Evolutionary conservation across 2,329 filamentous ascomycete genomes (phyloP).

Genomic region (Botrytis fragariae): DNA sequence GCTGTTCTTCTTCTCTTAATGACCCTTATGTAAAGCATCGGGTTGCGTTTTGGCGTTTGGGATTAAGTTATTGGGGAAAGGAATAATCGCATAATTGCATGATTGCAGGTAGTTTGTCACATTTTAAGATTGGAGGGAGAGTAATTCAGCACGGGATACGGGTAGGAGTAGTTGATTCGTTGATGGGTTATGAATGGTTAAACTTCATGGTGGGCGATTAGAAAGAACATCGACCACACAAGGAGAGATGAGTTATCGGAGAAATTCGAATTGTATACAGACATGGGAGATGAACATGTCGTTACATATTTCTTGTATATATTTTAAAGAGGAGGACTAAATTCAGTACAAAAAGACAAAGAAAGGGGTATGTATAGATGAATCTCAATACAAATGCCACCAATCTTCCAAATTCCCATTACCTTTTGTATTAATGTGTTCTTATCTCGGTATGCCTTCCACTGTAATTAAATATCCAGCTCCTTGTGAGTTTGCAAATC

Average conservation of each 20-base stretch:
- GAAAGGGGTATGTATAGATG: background rate
- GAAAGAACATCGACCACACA: background rate
- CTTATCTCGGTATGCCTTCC: background rate
- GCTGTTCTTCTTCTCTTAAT: background rate
- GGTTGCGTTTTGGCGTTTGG: slow-evolving; percentile 13
- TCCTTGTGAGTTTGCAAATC: background rate
- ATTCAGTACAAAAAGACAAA: background rate
- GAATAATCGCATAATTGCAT: background rate
- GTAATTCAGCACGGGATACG: background rate
- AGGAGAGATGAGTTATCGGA: background rate
- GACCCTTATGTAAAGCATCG: slow-evolving; percentile 10
- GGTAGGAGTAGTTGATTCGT: background rate
- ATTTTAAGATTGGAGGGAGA: background rate
- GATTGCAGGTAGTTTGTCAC: background rate
- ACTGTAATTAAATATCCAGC: background rate
- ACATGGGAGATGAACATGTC: background rate
- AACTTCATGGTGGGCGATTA: background rate
- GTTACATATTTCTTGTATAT: slow-evolving; percentile 6
- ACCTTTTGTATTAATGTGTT: background rate
- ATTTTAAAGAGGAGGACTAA: background rate
- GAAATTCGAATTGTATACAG: background rate
- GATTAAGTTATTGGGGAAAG: background rate
- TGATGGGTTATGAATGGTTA: background rate
- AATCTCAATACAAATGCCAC: background rate
- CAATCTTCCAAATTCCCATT: background rate